Evolutionary conservation across 129 eudicot species (phyloP), one percentile per base, ranked within the genome.

Genomic region (Flaveria bidentis): DNA sequence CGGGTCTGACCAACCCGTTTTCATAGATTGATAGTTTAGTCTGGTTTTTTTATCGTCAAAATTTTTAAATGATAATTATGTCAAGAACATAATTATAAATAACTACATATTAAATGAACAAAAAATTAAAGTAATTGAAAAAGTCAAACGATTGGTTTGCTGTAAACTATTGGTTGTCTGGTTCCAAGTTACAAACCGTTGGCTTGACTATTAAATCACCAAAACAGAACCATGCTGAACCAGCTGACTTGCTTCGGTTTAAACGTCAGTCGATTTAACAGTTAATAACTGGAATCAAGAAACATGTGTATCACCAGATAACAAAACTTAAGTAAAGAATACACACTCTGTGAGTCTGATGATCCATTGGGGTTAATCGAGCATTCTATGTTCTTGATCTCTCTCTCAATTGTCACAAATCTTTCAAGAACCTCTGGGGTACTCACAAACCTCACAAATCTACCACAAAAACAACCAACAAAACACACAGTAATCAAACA

Each of bases 391-490:
- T 93, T 89, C 12, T 65, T 30, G 20, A 93, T 88, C 84, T 93
- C 98, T 50, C 81, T 83, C 87, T 93, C 96, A 57, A 82, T 84
- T 0, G 87, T 78, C 41, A 90, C 81, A 72, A 85, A 82, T 84
- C 98, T 82, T 83, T 93, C 98, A 66, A 93, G 92, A 79, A 93
- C 87, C 77, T 93, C 98, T 0, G 98, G 98, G 17, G 98, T 88
- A 61, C 82, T 84, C 15, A 93, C 91, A 80, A 93, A 93, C 72
- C 84, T 88, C 79, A 93, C 98, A 83, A 93, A 93, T 82, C 98
- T 92, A 78, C 80, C 62, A n/a, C 67, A 55, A 80, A 44, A 11
- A 58, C 2, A 13, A 36, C 5, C 5, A 23, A 33, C 47, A 14
- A 25, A 36, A 73, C 14, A 53, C 25, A 9, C 44, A 2, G 0